Evolutionary conservation across 2,329 filamentous ascomycete genomes (phyloP), one percentile per base, ranked within the genome.

Genomic region (Phialophora macrospora): DNA sequence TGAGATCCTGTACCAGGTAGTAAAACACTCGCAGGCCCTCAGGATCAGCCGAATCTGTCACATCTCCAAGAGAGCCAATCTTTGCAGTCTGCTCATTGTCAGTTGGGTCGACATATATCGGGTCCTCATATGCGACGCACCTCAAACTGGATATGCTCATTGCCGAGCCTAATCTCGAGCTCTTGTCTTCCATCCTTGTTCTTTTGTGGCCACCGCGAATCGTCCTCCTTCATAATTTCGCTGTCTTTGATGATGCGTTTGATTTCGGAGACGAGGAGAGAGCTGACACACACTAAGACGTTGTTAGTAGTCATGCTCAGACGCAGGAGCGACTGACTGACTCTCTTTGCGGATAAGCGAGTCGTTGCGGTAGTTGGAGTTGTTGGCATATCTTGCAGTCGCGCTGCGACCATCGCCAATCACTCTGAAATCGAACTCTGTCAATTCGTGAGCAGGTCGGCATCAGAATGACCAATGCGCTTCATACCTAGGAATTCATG

Each of bases 301-400:
- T 28, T 24, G 63, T 76, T 60, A 77, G 72, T 55, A 56, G 58
- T 20, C 7, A 28, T 7, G 8, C n/a, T 1, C 8, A 7, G 11
- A 11, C 51, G 46, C 32, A 34, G 30, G 48, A 52, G 49, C 38
- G 20, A 38, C 32, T 34, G 32, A 79, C 93, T 73, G 83, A 97
- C 95, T 99, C 83, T 99, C 95, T 93, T 99, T 99, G 71, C 95
- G 90, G 76, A 99, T 99, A 73, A 99, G 83, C 69, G 93, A 97
- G 78, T 99, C 95, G 80, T 99, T 99, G 75, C 95, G 89, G 81
- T 99, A 99, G 81, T 99, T 99, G 64, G 94, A 98, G 80, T 99
- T 99, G 84, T 99, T 99, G 70, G 95, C 95, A 81, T 99, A 99
- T 80, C 95, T 89, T 34, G 94, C 93, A 60, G 95, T 91, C 7